Conservation (phyloP, 176 grass and related monocot species). For the Phoenix dactylifera region DNA sequence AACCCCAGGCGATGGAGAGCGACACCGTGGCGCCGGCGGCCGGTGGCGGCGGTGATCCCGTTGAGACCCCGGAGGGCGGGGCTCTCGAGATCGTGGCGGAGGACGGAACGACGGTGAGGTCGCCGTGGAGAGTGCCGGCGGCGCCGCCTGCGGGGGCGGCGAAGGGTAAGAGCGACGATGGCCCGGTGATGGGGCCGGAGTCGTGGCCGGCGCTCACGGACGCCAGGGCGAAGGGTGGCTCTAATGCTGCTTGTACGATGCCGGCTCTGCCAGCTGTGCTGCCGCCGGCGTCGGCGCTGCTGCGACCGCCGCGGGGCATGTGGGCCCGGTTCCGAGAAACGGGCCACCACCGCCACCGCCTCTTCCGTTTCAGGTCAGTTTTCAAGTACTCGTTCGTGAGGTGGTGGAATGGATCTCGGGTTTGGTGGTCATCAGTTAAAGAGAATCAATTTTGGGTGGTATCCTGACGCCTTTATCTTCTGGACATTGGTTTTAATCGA, state of each 20-base stretch:
- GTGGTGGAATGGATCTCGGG: not conserved
- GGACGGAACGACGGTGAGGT: slow-evolving; percentile 20
- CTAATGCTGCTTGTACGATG: too few relatives aligned
- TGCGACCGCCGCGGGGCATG: slow-evolving; percentile 5
- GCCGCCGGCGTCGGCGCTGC: slow-evolving; percentile 3
- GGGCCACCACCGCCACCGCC: not conserved
- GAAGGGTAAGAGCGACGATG: slow-evolving; percentile 5
- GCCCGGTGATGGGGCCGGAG: slow-evolving; percentile 45
- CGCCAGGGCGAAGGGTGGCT: slow-evolving; percentile 23
- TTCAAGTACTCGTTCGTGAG: not conserved
- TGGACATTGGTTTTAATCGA: too few relatives aligned
- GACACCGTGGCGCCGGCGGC: slow-evolving; percentile 5
- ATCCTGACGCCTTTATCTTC: too few relatives aligned
- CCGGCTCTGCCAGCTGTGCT: too few relatives aligned
- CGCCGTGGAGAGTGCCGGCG: slow-evolving; percentile 35
- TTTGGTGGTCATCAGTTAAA: too few relatives aligned
- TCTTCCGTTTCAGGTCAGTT: slow-evolving; percentile 5
- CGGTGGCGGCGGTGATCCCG: not conserved
- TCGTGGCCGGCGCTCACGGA: slow-evolving; percentile 63
- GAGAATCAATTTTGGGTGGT: too few relatives aligned
- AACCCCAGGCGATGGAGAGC: slow-evolving; percentile 8
- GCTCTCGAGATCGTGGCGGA: slow-evolving; percentile 18
- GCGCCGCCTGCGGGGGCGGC: not conserved
- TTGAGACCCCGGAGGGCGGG: not conserved
- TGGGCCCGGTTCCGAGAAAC: not conserved